Evolutionary conservation across 139 green algal genomes (phyloP), one percentile per base, ranked within the genome.

Genomic region (Micractinium sp.): DNA sequence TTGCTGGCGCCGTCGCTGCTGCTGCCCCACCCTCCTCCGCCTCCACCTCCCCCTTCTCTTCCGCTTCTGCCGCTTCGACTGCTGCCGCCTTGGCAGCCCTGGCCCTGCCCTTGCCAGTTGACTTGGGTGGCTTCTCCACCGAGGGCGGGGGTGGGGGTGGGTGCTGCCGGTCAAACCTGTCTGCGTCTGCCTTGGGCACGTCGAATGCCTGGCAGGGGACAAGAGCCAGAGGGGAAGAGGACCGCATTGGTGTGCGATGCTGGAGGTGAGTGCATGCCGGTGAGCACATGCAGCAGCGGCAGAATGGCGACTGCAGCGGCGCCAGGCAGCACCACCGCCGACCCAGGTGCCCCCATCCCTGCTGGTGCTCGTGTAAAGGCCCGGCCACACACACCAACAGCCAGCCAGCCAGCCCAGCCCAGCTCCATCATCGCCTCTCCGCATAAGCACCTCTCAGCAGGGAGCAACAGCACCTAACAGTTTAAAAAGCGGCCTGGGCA

Each of bases 141-240:
- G 38, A 56, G 0, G 85, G 71, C 0, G 69, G 85, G n/a, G 73
- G 4, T 2, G 73, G 85, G 0, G 85, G 31, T 27, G 85, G 75
- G 85, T 89, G 85, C 33, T 75, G 41, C 56, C 60, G 22, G 56
- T 89, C 76, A 39, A 89, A 89, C 18, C 23, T n/a, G 22, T 36
- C 75, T 12, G 56, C 85, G n/a, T 76, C 75, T 5, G 77, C 33
- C 16, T 39, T 22, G 23, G 33, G 0, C 75, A 89, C 85, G 0
- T 29, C 53, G 63, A 89, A 89, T 1, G 85, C 75, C 85, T 89
- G 85, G 63, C 38, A 38, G 61, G 53, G 3, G n/a, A 69, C 18
- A 25, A 19, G 56, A 29, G n/a, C n/a, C n/a, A n/a, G n/a, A n/a
- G n/a, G n/a, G n/a, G n/a, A n/a, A n/a, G n/a, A n/a, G n/a, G n/a